A percentile compares a stretch with the other conserved stretches of the same genome.
Evolutionary conservation across 495 filamentous ascomycete species (phyloP).

Genomic region (Trichoderma parareesei): DNA sequence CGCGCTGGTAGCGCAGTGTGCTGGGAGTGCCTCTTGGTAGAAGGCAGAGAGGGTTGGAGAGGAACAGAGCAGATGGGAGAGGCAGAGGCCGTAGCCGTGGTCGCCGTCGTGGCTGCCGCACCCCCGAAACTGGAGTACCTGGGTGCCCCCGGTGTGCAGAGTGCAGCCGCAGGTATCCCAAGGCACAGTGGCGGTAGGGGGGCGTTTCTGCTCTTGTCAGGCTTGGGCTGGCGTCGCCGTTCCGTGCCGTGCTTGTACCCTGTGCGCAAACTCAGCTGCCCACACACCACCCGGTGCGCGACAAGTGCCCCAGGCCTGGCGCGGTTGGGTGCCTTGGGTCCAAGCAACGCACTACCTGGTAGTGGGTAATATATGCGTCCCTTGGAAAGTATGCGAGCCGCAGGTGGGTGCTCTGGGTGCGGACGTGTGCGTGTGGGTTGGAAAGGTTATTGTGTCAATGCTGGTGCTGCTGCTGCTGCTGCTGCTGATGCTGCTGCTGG

Average conservation of each 20-base stretch:
- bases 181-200: constrained; percentile 1
- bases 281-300: constrained; percentile 6
- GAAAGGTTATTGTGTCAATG: too few species aligned
- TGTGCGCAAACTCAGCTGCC: constrained; percentile 5
- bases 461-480: too few species aligned
- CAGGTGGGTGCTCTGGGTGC: too few species aligned
- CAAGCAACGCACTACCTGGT: not conserved
- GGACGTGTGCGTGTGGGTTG: too few species aligned
- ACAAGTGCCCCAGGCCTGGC: not conserved
- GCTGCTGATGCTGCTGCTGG: not conserved
- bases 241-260: not conserved
- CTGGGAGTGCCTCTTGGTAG: too few species aligned
- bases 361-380: not conserved
- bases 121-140: too few species aligned
- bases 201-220: not conserved
- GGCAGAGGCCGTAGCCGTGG: not conserved
- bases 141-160: not conserved
- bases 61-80: too few species aligned
- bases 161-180: not conserved
- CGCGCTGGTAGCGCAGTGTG: too few species aligned
- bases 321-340: not conserved
- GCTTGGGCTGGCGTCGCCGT: not conserved
- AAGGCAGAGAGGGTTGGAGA: too few species aligned
- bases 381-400: too few species aligned
- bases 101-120: not conserved